Base-by-base conservation (phyloP, 768 basidiomycete species). In the Tulasnella sp. region DNA sequence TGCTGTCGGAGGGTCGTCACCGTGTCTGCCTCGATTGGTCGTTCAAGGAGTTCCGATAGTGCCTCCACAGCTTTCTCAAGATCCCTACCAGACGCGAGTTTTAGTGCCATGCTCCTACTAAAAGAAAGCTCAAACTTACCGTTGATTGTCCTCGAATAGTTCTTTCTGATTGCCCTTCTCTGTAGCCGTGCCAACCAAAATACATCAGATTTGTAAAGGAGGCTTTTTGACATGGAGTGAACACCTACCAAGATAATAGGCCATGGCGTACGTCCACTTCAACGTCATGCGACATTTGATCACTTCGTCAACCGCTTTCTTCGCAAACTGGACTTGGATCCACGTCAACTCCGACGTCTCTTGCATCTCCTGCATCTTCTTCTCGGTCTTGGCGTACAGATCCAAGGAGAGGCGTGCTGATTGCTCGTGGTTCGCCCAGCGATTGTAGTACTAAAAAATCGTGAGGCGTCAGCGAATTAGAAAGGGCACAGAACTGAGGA, bases 281-380 rank as follows among this genome's bases (percentile, higher is more conserved):
- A 99, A 82, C 41, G 95, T 97, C 76, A 83, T 88, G 26, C 96
- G 83, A 73, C 96, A 89, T 70, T 85, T 85, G 66, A 86, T 81
- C 41, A 89, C 81, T 70, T 86, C 86, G 68, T 97, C 96, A 3
- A 97, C 94, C 0, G 96, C 96, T 72, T 94, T 94, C 77, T 92
- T 93, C 80, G 96, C 94, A 73, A 99, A 99, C 73, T 98, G 95
- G 29, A 85, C 93, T 73, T 99, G 94, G 65, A 99, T 99, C 96
- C 96, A 99, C 1, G 92, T 93, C 41, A 99, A 74, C 58, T 83
- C 79, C 1, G 90, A 92, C 10, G 84, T 85, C 64, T 92, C 80
- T 75, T 98, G 96, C 86, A 98, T 95, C 73, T 96, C 92, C 72
- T 97, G 93, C 96, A 99, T 99, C 83, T 97, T 97, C 81, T 95